Evolutionary conservation across 148 eudicot genomes (phyloP).

Genomic region (Fagopyrum homotropicum): DNA sequence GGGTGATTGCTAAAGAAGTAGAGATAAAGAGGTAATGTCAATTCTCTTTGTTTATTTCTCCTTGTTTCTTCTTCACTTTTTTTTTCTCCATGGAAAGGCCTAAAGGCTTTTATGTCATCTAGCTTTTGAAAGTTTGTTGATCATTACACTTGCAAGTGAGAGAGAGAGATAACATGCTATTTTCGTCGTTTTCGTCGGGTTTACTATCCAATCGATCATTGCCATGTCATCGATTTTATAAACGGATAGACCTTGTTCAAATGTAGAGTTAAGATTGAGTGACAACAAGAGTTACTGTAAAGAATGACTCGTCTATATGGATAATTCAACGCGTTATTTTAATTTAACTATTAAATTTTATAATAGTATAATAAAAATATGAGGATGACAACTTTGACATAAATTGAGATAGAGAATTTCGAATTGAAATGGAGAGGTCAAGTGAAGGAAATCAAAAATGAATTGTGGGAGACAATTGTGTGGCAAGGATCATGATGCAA

Average conservation of each 20-base stretch:
- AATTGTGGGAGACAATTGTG: conserved; percentile 2
- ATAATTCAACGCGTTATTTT: background rate
- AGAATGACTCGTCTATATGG: too few relatives aligned
- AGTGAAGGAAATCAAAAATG: background rate
- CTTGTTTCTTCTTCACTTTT: background rate
- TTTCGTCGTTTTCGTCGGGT: conserved; percentile 1
- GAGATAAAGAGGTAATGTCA: conserved; percentile 1
- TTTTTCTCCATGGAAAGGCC: background rate
- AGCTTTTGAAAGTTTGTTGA: background rate
- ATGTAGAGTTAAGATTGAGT: too few relatives aligned
- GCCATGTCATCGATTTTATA: background rate
- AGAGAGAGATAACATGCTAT: background rate
- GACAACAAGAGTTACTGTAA: too few relatives aligned
- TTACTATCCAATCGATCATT: background rate
- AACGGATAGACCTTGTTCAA: too few relatives aligned
- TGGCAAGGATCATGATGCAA: conserved; percentile 2
- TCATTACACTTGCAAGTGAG: background rate
- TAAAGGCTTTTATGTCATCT: conserved; percentile 6
- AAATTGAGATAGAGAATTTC: background rate
- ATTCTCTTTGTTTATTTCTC: background rate
- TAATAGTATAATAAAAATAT: background rate
- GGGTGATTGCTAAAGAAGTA: background rate
- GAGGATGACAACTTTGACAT: background rate
- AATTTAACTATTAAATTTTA: background rate
- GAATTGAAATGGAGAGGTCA: background rate